Percentiles rank a stretch among this genome's conserved stretches.
phyloP scores from a whole-genome alignment of 1,284 basidiomycete genomes.

The Ceratobasidium papillatum region DNA sequence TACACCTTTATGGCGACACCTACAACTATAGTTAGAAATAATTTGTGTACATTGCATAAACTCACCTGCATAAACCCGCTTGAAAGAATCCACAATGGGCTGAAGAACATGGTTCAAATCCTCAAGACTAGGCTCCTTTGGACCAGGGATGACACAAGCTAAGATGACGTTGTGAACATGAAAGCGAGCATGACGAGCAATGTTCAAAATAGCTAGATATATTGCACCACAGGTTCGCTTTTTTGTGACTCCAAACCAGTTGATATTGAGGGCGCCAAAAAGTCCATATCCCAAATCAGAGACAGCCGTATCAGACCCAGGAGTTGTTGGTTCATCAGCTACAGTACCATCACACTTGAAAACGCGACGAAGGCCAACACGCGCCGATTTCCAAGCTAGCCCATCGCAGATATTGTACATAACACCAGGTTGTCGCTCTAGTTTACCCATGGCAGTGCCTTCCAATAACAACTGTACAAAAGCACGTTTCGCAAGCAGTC shows the following conservation, averaged over 20 bases:
- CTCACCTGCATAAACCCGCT: constrained; percentile 1
- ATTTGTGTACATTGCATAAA: background rate
- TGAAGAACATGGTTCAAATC: constrained; percentile 9
- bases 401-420: constrained; percentile 5
- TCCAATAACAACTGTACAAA: background rate
- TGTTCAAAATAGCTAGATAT: background rate
- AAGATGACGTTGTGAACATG: background rate
- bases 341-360: background rate
- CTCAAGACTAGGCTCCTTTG: background rate
- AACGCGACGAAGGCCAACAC: background rate
- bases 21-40: background rate
- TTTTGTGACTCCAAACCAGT: constrained; percentile 4
- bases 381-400: background rate
- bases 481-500: background rate
- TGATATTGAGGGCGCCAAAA: background rate
- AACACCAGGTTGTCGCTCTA: background rate
- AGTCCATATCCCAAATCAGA: constrained; percentile 3
- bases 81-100: background rate
- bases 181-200: background rate
- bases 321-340: background rate
- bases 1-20: background rate
- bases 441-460: background rate
- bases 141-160: background rate
- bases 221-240: background rate
- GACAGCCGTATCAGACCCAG: background rate